Evolutionary conservation across 2,329 filamentous ascomycete species (phyloP).

Genomic region (Setomelanomma holmii): DNA sequence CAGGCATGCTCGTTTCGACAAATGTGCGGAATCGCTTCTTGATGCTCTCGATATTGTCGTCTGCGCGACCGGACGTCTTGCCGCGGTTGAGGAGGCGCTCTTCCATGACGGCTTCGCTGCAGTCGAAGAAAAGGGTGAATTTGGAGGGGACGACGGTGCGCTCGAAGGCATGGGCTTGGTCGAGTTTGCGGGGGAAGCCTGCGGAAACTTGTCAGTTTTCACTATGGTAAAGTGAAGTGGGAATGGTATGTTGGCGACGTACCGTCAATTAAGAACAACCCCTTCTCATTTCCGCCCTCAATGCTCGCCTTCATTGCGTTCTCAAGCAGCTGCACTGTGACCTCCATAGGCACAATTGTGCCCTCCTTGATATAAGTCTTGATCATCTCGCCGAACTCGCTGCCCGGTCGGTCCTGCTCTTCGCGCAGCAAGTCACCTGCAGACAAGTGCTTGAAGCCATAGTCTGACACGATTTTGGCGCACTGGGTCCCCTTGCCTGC

Average conservation of each 20-base stretch:
- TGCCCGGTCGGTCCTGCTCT: constrained; percentile 86
- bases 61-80: constrained; percentile 87
- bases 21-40: constrained; percentile 96
- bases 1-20: constrained; percentile 95
- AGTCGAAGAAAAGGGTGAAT: constrained; percentile 94
- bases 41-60: constrained; percentile 96
- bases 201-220: background rate
- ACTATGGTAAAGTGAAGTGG: background rate
- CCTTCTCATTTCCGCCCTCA: constrained; percentile 59
- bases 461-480: constrained; percentile 82
- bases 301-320: constrained; percentile 86
- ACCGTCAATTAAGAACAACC: constrained; percentile 77
- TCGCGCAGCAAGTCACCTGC: constrained; percentile 93
- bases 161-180: constrained; percentile 95
- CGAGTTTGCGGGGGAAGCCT: constrained; percentile 95
- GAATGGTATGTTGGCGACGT: constrained; percentile 7
- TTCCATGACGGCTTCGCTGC: constrained; percentile 88
- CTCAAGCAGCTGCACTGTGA: constrained; percentile 90
- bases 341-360: constrained; percentile 97
- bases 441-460: constrained; percentile 90
- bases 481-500: constrained; percentile 98
- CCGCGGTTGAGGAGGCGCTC: constrained; percentile 82
- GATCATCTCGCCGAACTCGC: constrained; percentile 92
- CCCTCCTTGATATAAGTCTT: constrained; percentile 92
- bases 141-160: constrained; percentile 81